Evolutionary conservation across 2,329 filamentous ascomycete species (phyloP), one percentile per base, ranked within the genome.

Genomic region (Dothideomycetes sp.): DNA sequence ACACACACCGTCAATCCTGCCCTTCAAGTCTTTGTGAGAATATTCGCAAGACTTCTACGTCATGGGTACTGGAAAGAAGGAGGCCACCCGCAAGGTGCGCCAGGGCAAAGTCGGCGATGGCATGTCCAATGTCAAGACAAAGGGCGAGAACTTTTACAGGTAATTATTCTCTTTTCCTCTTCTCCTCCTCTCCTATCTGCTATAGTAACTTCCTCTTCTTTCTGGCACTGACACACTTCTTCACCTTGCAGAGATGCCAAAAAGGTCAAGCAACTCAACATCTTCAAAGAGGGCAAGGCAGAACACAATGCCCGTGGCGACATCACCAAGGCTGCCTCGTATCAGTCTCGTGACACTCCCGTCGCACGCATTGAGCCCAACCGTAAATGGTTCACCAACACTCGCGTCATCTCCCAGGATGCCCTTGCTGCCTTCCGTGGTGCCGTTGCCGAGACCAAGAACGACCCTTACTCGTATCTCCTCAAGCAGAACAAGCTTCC

Each of bases 131-230:
- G 84, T 96, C 57, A 85, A 81, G 55, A 72, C 79, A 53, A 98
- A 98, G 69, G 91, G 91, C 66, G 89, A 96, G 72, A 96, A 96
- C 70, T 98, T 96, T 69, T 96, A 96, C 70, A 79, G 84, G 73
- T 81, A 68, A 49, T 70, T 36, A 44, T 19, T 31, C n/a, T n/a
- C 5, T 11, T 14, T 11, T 8, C 7, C 30, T 11, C 30, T 32
- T 11, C 31, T 36, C 7, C 14, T 31, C n/a, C 27, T 4, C 10
- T 19, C 32, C 2, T 30, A 4, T 12, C 17, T 11, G 10, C n/a
- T n/a, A n/a, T n/a, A n/a, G n/a, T n/a, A n/a, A n/a, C n/a, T n/a
- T n/a, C 27, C 15, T 10, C 4, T 10, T 7, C 31, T 1, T 17
- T 4, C 9, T n/a, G 30, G 24, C 35, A 49, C 44, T 47, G 12